A percentile compares a stretch with the other conserved stretches of the same genome.
Evolutionary conservation across 176 grass and related monocot species (phyloP).

Genomic region (Oryza nivara): DNA sequence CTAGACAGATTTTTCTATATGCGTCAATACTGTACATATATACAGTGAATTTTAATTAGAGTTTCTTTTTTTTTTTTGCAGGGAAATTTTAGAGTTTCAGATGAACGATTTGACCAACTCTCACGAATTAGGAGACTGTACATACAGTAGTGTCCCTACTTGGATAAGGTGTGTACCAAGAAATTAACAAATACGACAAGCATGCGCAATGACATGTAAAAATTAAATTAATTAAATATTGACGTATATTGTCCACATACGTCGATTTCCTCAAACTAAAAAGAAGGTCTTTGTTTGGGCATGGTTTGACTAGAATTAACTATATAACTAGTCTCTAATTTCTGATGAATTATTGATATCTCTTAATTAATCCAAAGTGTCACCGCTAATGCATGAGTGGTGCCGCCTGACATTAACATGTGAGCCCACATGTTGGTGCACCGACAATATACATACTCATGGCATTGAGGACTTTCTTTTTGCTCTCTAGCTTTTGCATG

Average conservation of each 20-base stretch:
- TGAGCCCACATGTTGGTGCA: conserved; percentile 53
- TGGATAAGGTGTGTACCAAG: neutral
- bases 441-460: conserved; percentile 58
- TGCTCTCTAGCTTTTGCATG: neutral
- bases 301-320: conserved; percentile 18
- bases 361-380: conserved; percentile 22
- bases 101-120: conserved; percentile 24
- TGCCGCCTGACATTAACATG: conserved; percentile 18
- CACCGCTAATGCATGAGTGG: neutral
- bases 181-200: neutral
- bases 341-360: neutral
- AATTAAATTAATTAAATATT: neutral
- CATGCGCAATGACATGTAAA: conserved; percentile 16
- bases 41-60: neutral
- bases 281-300: conserved; percentile 1
- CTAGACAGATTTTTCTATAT: neutral
- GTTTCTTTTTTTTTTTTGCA: neutral
- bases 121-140: neutral
- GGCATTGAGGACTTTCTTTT: conserved; percentile 33
- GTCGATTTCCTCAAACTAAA: conserved; percentile 12
- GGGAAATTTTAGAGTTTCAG: no score
- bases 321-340: neutral
- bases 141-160: neutral
- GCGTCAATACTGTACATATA: neutral
- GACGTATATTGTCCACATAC: neutral